Conservation (phyloP, 176 grass and related monocot genomes). For the Thinopyrum elongatum region DNA sequence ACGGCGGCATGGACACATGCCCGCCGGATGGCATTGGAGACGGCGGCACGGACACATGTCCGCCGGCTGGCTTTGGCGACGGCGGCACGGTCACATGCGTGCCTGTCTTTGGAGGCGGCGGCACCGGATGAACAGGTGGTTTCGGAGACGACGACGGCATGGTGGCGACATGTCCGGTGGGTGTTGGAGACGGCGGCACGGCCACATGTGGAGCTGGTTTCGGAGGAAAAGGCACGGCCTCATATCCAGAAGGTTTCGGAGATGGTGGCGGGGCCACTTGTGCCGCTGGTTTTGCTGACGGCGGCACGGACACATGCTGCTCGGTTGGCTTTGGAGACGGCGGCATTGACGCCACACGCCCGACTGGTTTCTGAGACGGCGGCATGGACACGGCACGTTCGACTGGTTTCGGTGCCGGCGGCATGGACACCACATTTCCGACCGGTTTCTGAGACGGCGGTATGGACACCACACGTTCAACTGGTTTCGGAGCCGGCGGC, state of each 20-base stretch:
- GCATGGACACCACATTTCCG: background rate
- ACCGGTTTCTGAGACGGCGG: background rate
- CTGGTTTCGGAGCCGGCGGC: background rate
- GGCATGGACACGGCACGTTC: background rate
- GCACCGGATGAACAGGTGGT: background rate
- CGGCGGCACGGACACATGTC: background rate
- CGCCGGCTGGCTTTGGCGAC: background rate
- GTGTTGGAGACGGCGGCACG: background rate
- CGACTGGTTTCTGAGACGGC: background rate
- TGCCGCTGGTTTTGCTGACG: background rate
- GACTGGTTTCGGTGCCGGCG: background rate
- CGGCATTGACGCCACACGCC: background rate
- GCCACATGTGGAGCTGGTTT: background rate
- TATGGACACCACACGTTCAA: background rate
- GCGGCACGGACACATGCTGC: background rate
- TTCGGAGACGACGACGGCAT: background rate
- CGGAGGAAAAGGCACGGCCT: background rate
- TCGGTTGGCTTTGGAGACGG: background rate
- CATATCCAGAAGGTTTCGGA: background rate
- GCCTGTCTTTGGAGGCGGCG: background rate
- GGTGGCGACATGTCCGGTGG: background rate
- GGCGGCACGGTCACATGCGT: background rate
- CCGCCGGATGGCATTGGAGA: background rate
- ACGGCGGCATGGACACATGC: background rate
- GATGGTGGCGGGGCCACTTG: background rate